Base-by-base conservation (phyloP, 1,284 basidiomycete species). In the Trichosporon asahii region DNA sequence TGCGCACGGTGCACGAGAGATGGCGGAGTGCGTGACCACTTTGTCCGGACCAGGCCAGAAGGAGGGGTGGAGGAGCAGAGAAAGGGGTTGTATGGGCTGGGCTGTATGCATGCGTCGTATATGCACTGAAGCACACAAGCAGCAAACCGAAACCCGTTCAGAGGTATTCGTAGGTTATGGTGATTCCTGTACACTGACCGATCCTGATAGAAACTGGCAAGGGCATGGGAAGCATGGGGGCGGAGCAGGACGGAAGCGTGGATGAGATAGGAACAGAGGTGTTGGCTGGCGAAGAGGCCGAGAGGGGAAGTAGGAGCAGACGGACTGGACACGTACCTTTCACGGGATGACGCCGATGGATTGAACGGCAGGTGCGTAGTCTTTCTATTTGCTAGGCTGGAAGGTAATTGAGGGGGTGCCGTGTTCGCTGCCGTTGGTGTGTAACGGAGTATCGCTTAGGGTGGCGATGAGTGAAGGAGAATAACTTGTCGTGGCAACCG, bases 131-230 rank as follows among this genome's bases (percentile, higher is more conserved):
- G 57, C 57, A 61, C 29, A n/a, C 57, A 31, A 29, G 57, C 57
- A 61, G 57, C 27, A 61, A 31, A 61, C 29, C 29, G 18, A 29
- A 31, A 31, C 57, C 57, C 57, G 27, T 33, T n/a, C 57, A 61
- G 29, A 61, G 27, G 29, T 61, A 61, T 61, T 31, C 57, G 57
- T 31, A 61, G 57, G 29, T 31, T 61, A n/a, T 33, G 15, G 1
- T n/a, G 57, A 61, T 61, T 61, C 57, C 57, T 18, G n/a, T 27
- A 31, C 57, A 18, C 15, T 15, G 27, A 31, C 27, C 14, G 57
- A n/a, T 61, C 57, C 57, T 61, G 57, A 61, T 61, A 7, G 29
- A 33, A 60, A 61, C 29, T 29, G 57, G 57, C 57, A 61, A 33
- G 15, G 27, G 8, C 27, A 11, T 61, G 27, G 12, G 53, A 29